Evolutionary conservation across 257 asterid genomes (phyloP), one percentile per base, ranked within the genome.

Genomic region (Solanum chilense): DNA sequence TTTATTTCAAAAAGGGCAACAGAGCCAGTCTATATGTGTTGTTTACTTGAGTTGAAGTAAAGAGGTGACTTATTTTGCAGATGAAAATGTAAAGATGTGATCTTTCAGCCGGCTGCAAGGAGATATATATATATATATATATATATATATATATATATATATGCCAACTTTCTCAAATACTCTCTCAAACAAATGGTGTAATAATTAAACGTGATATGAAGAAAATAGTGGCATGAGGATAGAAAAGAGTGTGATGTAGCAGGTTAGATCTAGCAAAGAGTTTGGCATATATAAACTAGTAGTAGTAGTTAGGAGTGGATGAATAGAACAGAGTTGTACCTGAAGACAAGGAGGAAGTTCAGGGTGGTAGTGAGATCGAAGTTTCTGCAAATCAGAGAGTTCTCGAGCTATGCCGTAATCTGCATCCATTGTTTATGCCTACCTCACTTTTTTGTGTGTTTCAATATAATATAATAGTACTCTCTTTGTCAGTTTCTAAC

Each of bases 341-440:
- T 69, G 95, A 87, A 96, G 99, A 91, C 98, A 96, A 21, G 99
- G 99, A 42, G 99, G 99, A 71, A 96, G 96, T 73, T 92, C 92
- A 3, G 99, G 98, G 35, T 88, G 86, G 86, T 96, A 96, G 8
- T 84, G 94, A 87, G 97, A 88, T 81, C 98, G 94, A 73, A 93
- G 98, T 90, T 91, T 92, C 88, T 96, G 99, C 83, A 95, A 95
- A 94, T 93, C 98, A 85, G 98, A 93, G 47, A 96, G 98, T 84
- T 95, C 98, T 42, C 99, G 91, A 3, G 93, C 88, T 21, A 90
- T 85, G 60, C 99, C 98, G 81, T 88, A 96, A 88, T 95, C 99
- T 18, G 98, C 94, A 90, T 93, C 98, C 98, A 96, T 96, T 56
- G n/a, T 62, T 35, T 12, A 33, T 31, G 18, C 23, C 58, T 27